Base-by-base conservation (phyloP, 108 stramenopile genomes). In the Skeletonema costatum region DNA sequence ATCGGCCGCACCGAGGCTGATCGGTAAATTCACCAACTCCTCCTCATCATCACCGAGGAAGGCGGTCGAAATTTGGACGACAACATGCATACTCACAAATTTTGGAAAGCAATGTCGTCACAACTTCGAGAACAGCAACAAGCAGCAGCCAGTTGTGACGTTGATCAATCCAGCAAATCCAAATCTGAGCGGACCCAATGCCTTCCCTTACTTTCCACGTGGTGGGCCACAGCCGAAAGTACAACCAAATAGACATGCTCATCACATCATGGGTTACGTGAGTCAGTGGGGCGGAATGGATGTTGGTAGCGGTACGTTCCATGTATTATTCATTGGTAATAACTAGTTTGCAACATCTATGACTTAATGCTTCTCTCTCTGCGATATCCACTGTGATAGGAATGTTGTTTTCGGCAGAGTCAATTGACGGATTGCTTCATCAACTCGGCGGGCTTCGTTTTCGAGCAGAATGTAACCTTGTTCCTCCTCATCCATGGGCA, bases 261-360 rank as follows among this genome's bases (percentile, higher is more conserved):
- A 81, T 71, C 76, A 72, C 53, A 76, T 88, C 58, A 88, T 87
- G 89, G 93, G 93, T 8, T 87, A 86, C 67, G 93, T 93, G 1
- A 70, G 82, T 12, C 71, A 77, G 64, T 93, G 93, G 93, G 90
- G 90, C 17, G 89, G 93, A n/a, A 93, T 93, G 90, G 93, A 93
- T 48, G 89, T 90, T 7, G 88, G 89, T 7, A 68, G 66, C 6
- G 89, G 92, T 75, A 42, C 59, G 70, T 63, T 4, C 14, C 6
- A 8, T 41, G 2, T 48, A 25, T 64, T 6, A 9, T 32, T 41
- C 39, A 35, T 41, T 41, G 0, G 39, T 41, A 2, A 41, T 12
- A 12, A 41, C 10, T 41, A 10, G 39, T 41, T 41, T 12, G 11
- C 39, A 41, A 12, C 11, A 0, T 12, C 39, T 12, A 12, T 10